A percentile compares a stretch with the other conserved stretches of the same genome.
phyloP scores from a whole-genome alignment of 2,329 filamentous ascomycete species.

The Venturiaceae sp. region DNA sequence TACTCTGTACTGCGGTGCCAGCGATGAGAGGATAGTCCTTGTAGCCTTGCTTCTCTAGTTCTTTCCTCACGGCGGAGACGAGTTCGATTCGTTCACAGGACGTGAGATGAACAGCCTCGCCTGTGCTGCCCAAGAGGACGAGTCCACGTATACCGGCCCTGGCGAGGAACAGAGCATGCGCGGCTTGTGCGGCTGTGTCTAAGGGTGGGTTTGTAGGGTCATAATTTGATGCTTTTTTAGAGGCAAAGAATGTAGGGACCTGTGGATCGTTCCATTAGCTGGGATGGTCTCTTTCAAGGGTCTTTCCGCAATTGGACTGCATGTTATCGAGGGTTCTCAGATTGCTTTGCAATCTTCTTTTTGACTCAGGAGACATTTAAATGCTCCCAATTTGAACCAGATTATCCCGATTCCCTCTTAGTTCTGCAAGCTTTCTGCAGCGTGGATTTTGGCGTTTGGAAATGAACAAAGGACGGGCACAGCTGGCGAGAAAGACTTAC shows the following conservation, averaged over 20 bases:
- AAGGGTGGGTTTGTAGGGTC: constrained; percentile 39
- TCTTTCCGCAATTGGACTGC: neutral
- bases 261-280: neutral
- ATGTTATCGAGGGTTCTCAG: neutral
- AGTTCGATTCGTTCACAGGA: constrained; percentile 46
- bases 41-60: constrained; percentile 46
- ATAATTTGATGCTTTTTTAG: constrained; percentile 31
- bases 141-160: constrained; percentile 50
- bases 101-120: constrained; percentile 53
- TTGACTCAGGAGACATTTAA: neutral
- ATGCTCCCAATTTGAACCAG: neutral
- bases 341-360: too few relatives aligned
- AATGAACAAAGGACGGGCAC: too few relatives aligned
- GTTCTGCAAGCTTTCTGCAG: too few relatives aligned
- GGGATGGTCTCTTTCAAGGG: neutral
- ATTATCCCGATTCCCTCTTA: too few relatives aligned
- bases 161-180: constrained; percentile 51
- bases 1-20: constrained; percentile 51
- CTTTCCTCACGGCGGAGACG: constrained; percentile 45
- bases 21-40: constrained; percentile 51
- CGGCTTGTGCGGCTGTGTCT: constrained; percentile 48
- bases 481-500: neutral
- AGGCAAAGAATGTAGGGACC: constrained; percentile 56
- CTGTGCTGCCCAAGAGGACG: constrained; percentile 54
- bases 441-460: too few relatives aligned